These are phyloP conservation scores for Fraxinus floribunda DNA, from an alignment of 305 asterid species.

Conservation along the genomic window DNA sequence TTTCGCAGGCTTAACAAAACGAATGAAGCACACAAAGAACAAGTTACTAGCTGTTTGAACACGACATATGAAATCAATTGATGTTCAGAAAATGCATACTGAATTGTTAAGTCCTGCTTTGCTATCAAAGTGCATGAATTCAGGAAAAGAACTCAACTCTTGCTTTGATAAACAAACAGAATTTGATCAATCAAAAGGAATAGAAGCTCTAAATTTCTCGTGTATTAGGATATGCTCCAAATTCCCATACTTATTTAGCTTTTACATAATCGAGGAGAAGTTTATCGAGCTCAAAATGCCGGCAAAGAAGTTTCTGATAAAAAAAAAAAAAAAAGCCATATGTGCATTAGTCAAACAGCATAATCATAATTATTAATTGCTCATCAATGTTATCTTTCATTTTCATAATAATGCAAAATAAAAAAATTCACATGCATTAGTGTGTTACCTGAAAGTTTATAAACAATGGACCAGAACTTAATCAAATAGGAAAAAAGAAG, in stretches of 20 bases:
- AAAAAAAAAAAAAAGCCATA: not conserved
- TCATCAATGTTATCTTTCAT: not conserved
- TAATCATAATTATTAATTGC: not conserved
- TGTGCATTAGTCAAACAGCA: not conserved
- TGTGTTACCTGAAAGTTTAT: not conserved
- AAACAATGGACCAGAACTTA: not conserved
- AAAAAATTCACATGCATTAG: not conserved
- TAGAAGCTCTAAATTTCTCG: not conserved
- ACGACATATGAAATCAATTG: not conserved
- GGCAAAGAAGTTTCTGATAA: conserved; percentile 86
- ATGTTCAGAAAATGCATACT: not conserved
- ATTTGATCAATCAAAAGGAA: not conserved
- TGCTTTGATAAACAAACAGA: not conserved
- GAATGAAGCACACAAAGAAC: not conserved
- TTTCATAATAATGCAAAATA: not conserved
- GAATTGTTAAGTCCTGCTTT: not conserved
- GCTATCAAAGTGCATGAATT: not conserved
- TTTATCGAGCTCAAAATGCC: conserved; percentile 92
- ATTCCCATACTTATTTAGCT: conserved; percentile 48
- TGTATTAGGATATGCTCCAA: not conserved
- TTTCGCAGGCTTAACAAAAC: not conserved
- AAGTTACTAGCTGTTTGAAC: not conserved
- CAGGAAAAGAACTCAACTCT: not conserved
- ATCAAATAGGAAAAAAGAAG: not conserved
- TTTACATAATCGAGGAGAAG: conserved; percentile 75